Evolutionary conservation across 108 stramenopile species (phyloP).

Genomic region (Nannochloropsis oceanica): DNA sequence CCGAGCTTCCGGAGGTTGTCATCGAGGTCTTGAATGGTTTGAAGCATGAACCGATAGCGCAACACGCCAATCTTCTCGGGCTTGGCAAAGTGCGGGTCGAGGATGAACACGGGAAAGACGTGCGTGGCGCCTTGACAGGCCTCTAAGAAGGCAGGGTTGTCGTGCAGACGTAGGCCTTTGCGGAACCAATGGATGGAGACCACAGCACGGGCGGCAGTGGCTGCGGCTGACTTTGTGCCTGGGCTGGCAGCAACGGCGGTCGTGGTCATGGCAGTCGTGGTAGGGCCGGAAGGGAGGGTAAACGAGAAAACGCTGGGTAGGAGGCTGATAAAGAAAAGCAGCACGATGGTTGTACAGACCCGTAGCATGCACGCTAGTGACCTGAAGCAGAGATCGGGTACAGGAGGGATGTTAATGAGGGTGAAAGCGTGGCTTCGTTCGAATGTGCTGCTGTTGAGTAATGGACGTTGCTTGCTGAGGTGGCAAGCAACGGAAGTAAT

Average conservation of each 20-base stretch:
- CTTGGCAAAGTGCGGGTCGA: slow-evolving; percentile 53
- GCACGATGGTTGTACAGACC: no score
- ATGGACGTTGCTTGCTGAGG: no score
- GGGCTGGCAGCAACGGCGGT: not conserved
- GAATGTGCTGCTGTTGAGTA: no score
- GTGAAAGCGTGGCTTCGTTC: no score
- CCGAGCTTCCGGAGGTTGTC: slow-evolving; percentile 39
- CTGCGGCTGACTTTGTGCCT: not conserved
- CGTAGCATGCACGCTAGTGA: no score
- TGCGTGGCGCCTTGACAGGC: slow-evolving; percentile 11
- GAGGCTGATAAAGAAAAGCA: no score
- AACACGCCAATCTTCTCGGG: slow-evolving; percentile 34
- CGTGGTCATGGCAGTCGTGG: not conserved
- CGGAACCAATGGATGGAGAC: slow-evolving; percentile 56
- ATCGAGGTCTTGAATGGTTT: slow-evolving; percentile 62
- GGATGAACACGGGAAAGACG: slow-evolving; percentile 45
- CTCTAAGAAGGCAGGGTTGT: slow-evolving; percentile 66
- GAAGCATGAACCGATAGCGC: slow-evolving; percentile 65
- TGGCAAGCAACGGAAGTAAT: no score
- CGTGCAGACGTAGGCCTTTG: slow-evolving; percentile 77
- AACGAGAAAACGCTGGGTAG: no score
- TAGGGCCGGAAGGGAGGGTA: no score
- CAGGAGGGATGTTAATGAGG: no score
- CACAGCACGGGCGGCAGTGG: not conserved
- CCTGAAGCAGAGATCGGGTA: no score